Percentiles rank a stretch among this genome's conserved stretches.
Conservation (phyloP, 2,329 filamentous ascomycete genomes). For the Colletotrichum sp. region DNA sequence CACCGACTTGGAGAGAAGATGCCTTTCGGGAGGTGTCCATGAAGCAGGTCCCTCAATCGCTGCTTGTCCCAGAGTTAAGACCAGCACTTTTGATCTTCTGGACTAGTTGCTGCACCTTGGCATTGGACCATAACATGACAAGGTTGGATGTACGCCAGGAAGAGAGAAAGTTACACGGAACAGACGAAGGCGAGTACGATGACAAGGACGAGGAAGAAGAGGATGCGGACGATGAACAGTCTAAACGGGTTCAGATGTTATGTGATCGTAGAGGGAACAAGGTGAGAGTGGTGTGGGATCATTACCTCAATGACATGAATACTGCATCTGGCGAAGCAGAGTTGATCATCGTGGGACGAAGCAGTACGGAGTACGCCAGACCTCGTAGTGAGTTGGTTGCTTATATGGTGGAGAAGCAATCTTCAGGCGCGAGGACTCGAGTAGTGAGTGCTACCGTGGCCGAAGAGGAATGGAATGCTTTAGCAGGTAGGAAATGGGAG, state of each 20-base stretch:
- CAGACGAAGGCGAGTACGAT: neutral
- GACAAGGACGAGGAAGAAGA: neutral
- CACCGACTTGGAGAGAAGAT: neutral
- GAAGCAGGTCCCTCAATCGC: rapidly evolving
- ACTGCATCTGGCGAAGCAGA: neutral
- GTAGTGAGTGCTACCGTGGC: neutral
- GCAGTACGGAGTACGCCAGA: neutral
- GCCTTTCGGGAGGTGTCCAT: rapidly evolving
- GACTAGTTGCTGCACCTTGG: neutral
- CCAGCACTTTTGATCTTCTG: neutral
- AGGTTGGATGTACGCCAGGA: neutral
- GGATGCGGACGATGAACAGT: neutral
- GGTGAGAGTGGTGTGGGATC: neutral
- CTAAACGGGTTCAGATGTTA: neutral
- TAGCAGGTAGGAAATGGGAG: neutral
- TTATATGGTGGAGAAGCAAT: neutral
- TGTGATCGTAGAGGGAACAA: neutral
- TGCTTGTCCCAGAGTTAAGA: neutral
- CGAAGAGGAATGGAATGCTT: neutral
- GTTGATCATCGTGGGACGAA: neutral
- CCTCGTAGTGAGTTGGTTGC: neutral
- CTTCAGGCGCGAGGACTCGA: neutral
- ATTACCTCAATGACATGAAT: neutral
- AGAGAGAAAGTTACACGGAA: neutral
- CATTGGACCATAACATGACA: neutral